These are phyloP conservation scores for Coemansia aciculifera DNA, from an alignment of 192 early-diverging fungal species.

Conservation along the genomic window DNA sequence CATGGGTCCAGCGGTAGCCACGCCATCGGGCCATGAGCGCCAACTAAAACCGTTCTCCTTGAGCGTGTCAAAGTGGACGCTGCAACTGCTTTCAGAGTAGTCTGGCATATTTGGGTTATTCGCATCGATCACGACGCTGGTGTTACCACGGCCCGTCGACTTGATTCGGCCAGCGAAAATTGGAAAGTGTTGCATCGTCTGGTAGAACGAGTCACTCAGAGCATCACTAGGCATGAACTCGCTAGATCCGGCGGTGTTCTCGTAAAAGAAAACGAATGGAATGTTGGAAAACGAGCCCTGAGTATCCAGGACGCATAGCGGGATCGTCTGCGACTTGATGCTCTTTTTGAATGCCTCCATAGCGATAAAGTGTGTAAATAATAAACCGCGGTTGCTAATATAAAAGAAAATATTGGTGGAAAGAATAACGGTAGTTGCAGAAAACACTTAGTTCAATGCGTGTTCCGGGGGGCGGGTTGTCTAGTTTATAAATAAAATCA, in stretches of 20 bases:
- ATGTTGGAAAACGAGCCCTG: constrained; percentile 52
- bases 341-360: constrained; percentile 18
- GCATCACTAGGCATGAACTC: constrained; percentile 33
- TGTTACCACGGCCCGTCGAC: constrained; percentile 21
- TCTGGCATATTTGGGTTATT: constrained; percentile 39
- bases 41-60: constrained; percentile 27
- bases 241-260: constrained; percentile 15
- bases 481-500: neutral
- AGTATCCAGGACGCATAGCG: constrained; percentile 35
- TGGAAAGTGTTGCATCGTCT: constrained; percentile 28
- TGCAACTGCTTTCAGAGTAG: constrained; percentile 28
- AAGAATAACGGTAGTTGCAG: neutral
- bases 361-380: neutral
- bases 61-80: constrained; percentile 28
- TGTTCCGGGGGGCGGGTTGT: no score
- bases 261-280: constrained; percentile 49
- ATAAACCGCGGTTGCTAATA: neutral
- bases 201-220: constrained; percentile 32
- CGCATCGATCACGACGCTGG: constrained; percentile 33
- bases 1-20: constrained; percentile 42
- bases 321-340: constrained; percentile 35
- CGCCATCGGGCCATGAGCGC: constrained; percentile 42
- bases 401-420: neutral
- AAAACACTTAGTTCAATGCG: no score
- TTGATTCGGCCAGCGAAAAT: constrained; percentile 32